Base-by-base conservation (phyloP, 1,284 basidiomycete species). In the Ustilago vetiveriae region DNA sequence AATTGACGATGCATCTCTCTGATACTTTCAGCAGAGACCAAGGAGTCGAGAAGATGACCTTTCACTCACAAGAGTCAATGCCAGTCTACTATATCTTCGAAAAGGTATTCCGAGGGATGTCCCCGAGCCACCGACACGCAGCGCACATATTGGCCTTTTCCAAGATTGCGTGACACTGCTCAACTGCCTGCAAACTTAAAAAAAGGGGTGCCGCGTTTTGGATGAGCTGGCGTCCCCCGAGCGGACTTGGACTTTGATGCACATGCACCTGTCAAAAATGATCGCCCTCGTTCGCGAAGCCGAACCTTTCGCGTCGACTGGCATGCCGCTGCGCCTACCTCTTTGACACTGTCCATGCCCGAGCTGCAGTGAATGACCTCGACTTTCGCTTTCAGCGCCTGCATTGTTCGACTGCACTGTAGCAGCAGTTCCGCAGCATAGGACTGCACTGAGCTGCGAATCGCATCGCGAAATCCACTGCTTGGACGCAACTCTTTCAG, bases 81-180 rank as follows among this genome's bases (percentile, higher is more conserved):
- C n/a, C n/a, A n/a, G n/a, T n/a, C n/a, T n/a, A n/a, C n/a, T n/a
- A n/a, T n/a, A 29, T 29, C 7, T 29, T 29, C 27, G 27, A n/a
- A n/a, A n/a, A n/a, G n/a, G n/a, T 29, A 29, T 44, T 45, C 55
- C 59, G 53, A 58, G 38, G 50, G 50, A 55, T 55, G 51, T 54
- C 55, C 51, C 55, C 55, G 62, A 65, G 50, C 54, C 27, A 46
- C 62, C 62, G 55, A 65, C 62, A 55, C 62, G 62, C 62, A 65
- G 50, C 55, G 36, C 36, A 65, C 62, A 65, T 57, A n/a, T 22
- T 29, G 14, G 30, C n/a, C n/a, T n/a, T n/a, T n/a, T n/a, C n/a
- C n/a, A n/a, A n/a, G 22, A 22, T 16, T 14, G 16, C 36, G 11
- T 14, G 8, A 36, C 27, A 48, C 46, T 48, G 35, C 16, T 24